These are phyloP conservation scores for Mallotus nudiflorus DNA, from an alignment of 345 rosid genomes.

Conservation along the genomic window DNA sequence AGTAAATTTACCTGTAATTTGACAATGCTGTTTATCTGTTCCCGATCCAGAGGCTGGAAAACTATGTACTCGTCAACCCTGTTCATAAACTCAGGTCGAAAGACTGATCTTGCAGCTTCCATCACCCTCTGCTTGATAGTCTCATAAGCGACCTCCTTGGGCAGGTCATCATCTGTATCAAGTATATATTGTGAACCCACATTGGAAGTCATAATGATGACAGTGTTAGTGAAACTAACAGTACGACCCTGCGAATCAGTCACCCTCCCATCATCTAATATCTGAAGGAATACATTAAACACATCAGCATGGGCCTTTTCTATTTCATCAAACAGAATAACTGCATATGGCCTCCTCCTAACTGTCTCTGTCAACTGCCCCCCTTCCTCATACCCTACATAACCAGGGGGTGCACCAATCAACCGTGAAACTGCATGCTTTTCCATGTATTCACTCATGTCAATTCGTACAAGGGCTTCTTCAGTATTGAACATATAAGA, in stretches of 20 bases:
- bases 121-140: constrained; percentile 78
- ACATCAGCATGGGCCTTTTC: constrained; percentile 97
- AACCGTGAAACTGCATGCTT: constrained; percentile 97
- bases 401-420: constrained; percentile 99
- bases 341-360: constrained; percentile 92
- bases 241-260: constrained; percentile 98
- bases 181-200: constrained; percentile 92
- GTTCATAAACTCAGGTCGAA: constrained; percentile 98
- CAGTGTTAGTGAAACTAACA: constrained; percentile 89
- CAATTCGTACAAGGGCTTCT: constrained; percentile 91
- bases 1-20: constrained; percentile 67
- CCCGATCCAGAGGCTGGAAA: constrained; percentile 90
- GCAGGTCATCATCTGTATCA: constrained; percentile 53
- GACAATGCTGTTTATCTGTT: constrained; percentile 81
- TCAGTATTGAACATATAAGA: constrained; percentile 93
- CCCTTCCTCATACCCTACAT: constrained; percentile 97
- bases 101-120: constrained; percentile 96
- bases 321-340: constrained; percentile 95
- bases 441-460: constrained; percentile 99
- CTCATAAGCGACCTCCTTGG: constrained; percentile 68
- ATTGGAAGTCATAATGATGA: constrained; percentile 91
- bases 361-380: constrained; percentile 94
- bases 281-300: constrained; percentile 94
- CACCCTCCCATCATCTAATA: constrained; percentile 94
- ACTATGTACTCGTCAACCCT: constrained; percentile 98